phyloP scores from a whole-genome alignment of 441 rosid genomes.

The Pelargonium australe region DNA sequence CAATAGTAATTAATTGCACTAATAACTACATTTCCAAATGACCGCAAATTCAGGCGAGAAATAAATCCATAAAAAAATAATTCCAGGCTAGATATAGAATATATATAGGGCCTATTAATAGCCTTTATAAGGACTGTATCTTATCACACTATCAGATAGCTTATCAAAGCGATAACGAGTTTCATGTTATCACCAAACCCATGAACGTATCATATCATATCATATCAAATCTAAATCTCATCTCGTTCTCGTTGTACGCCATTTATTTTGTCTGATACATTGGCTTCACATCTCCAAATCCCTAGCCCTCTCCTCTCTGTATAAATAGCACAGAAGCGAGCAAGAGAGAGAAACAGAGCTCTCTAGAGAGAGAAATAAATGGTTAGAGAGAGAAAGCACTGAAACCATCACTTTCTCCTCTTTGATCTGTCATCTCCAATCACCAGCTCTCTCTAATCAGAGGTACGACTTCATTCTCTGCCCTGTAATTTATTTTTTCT shows the following conservation, averaged over 20 bases:
- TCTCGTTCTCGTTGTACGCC: constrained; percentile 33
- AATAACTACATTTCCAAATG: too few species aligned
- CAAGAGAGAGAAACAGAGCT: constrained; percentile 14
- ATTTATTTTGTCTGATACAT: constrained; percentile 34
- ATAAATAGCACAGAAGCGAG: constrained; percentile 37
- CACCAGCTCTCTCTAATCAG: constrained; percentile 31
- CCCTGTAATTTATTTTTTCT: constrained; percentile 20
- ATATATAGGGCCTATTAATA: too few species aligned
- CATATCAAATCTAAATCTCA: constrained; percentile 18
- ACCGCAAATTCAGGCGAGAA: too few species aligned
- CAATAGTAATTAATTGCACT: too few species aligned
- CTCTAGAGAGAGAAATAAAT: constrained; percentile 12
- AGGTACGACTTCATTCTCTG: constrained; percentile 13
- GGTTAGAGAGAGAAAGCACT: constrained; percentile 22
- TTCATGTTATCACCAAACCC: constrained; percentile 9
- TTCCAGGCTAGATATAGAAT: too few species aligned
- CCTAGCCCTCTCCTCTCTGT: constrained; percentile 40
- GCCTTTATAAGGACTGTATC: too few species aligned
- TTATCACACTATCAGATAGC: rapidly evolving
- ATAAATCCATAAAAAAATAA: too few species aligned
- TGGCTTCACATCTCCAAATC: constrained; percentile 28
- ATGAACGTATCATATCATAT: constrained; percentile 14
- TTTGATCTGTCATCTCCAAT: constrained; percentile 10
- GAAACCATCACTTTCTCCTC: constrained; percentile 22
- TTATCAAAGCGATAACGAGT: constrained; percentile 6